Evolutionary conservation across 2,329 filamentous ascomycete species (phyloP), one percentile per base, ranked within the genome.

Genomic region (Colletotrichum lindemuthianum): DNA sequence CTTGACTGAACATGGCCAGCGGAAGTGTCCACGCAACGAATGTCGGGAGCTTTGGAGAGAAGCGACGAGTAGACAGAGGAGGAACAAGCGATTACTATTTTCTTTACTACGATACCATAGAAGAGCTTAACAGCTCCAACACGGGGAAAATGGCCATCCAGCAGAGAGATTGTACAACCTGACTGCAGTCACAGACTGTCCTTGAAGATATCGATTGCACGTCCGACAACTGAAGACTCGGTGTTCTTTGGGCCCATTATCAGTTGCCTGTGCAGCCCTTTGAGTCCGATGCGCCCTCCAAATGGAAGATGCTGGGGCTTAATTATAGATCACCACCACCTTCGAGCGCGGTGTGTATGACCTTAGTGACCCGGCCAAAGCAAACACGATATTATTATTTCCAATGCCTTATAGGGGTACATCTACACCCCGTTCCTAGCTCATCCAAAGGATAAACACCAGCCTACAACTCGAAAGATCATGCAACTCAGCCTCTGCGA

Each of bases 401-500:
- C 81, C 2, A 84, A 85, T 56, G 75, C 84, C n/a, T 79, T 71
- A 53, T 72, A 71, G 4, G 9, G 39, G 10, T 82, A 78, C 65
- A 82, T 84, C 36, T 85, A 82, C 67, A 81, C 81, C 1, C 78
- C 75, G 0, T 84, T 4, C 74, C 84, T 37, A 79, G 79, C 63
- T 77, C 69, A 0, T 58, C 37, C 2, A 76, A 80, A 15, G 81
- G 75, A 1, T 83, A 81, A 68, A 84, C 82, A 0, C 78, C 81
- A 2, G 82, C 82, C 0, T 84, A 85, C 63, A 84, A 81, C 0
- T 73, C 85, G 32, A 83, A 82, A 59, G 77, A 75, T 3, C 78
- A 85, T 24, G 77, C 80, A 13, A 84, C 85, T 32, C 82, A 84
- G 70, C 65, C 84, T n/a, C 71, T 85, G 3, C 84, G 81, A 67